Conservation (phyloP, 1,284 basidiomycete genomes). For the Ustilago lituana region DNA sequence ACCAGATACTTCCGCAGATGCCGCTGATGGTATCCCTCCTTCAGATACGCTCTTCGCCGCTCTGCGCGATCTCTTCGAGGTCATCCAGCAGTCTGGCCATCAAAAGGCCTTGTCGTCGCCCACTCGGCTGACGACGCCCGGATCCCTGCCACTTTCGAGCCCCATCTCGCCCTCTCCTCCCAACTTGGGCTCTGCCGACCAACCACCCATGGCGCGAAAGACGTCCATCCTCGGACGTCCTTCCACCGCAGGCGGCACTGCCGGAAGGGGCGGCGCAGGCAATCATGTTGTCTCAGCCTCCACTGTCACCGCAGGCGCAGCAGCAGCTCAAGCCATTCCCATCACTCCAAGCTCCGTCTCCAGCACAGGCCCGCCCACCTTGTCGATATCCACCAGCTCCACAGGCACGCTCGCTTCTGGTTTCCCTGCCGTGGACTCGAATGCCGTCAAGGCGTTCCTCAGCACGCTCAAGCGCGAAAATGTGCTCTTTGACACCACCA, state of each 20-base stretch:
- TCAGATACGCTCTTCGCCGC: constrained; percentile 46
- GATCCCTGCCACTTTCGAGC: constrained; percentile 33
- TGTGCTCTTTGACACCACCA: constrained; percentile 61
- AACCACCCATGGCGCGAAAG: constrained; percentile 16
- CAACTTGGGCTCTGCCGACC: constrained; percentile 6
- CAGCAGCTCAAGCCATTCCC: constrained; percentile 31
- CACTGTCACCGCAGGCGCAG: constrained; percentile 5
- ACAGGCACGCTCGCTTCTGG: constrained; percentile 81
- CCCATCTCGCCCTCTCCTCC: constrained; percentile 25
- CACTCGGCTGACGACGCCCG: constrained; percentile 22
- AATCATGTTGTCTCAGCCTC: constrained; percentile 19
- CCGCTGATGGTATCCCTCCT: constrained; percentile 32
- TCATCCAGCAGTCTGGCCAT: constrained; percentile 43
- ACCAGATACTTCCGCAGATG: constrained; percentile 13
- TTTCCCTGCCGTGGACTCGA: constrained; percentile 75
- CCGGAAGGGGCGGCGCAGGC: constrained; percentile 33
- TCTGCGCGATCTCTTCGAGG: constrained; percentile 47
- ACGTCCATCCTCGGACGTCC: constrained; percentile 40
- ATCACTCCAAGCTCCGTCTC: constrained; percentile 27
- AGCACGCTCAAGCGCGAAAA: constrained; percentile 56
- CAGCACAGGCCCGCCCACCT: constrained; percentile 19
- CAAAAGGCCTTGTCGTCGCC: constrained; percentile 32
- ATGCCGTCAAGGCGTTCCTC: constrained; percentile 55
- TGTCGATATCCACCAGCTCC: constrained; percentile 42
- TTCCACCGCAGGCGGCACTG: constrained; percentile 22